Evolutionary conservation across 2,329 filamentous ascomycete species (phyloP), one percentile per base, ranked within the genome.

Genomic region (Microdochium nivale): DNA sequence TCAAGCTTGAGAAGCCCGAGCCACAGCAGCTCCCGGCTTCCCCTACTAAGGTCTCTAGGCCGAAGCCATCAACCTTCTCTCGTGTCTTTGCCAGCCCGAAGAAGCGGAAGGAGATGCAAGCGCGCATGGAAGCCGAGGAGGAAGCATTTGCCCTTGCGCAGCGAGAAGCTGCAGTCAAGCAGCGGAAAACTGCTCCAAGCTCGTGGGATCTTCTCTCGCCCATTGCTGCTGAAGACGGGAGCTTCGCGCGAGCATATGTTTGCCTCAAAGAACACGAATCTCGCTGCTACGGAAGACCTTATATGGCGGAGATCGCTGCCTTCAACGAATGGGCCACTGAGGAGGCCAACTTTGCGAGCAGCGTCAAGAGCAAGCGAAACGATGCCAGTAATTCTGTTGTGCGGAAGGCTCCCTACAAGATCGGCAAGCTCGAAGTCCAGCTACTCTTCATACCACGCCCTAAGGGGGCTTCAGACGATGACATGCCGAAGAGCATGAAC

Each of bases 401-500:
- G 43, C 86, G 94, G 53, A 83, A 87, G 50, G 92, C 94, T 13
- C 94, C 94, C n/a, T 99, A 99, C 74, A 90, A 92, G 70, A 84
- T 99, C 62, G 94, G 91, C 58, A 96, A 96, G 72, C 78, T 99
- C 51, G 89, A 96, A 66, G 76, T 99, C 37, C 94, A 99, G 72
- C 79, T 99, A 9, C 77, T 99, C 14, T 99, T 96, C 63, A 90
- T 99, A 1, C 94, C 94, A 1, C 90, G 91, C 61, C 92, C 94
- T 3, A 92, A 89, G 74, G 87, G 87, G 46, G 79, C 84, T 27
- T 84, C 83, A 49, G 94, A 97, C 57, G 91, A 96, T 16, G 92
- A 97, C 59, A 96, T 99, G 90, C 94, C 94, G 51, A 97, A 97
- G 83, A 96, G 91, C 74, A 96, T 99, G 91, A 95, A 94, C 69